Evolutionary conservation across 768 basidiomycete species (phyloP).

Genomic region (Naganishia vishniacii): DNA sequence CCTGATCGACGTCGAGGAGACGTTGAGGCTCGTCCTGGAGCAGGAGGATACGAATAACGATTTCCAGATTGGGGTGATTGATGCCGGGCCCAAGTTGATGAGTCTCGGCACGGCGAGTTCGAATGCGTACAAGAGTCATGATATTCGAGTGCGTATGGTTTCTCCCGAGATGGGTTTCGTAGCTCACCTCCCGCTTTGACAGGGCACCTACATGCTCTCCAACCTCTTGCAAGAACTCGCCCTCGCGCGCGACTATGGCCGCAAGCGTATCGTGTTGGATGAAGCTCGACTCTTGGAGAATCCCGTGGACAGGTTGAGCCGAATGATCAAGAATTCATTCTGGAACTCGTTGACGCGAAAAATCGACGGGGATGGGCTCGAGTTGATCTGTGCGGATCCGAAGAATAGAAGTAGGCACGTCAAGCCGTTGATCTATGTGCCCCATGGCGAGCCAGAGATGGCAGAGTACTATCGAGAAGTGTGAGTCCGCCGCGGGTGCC

Average conservation of each 20-base stretch:
- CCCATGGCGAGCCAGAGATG: slow-evolving; percentile 87
- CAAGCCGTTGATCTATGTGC: slow-evolving; percentile 90
- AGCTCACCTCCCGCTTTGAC: slow-evolving; percentile 29
- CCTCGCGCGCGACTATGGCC: slow-evolving; percentile 85
- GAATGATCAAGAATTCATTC: slow-evolving; percentile 97
- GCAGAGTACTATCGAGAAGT: slow-evolving; percentile 91
- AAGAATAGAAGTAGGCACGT: slow-evolving; percentile 90
- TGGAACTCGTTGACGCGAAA: slow-evolving; percentile 96
- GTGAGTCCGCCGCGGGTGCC: slow-evolving; percentile 35
- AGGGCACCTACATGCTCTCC: slow-evolving; percentile 99
- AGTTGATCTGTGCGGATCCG: slow-evolving; percentile 95
- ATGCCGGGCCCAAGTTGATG: slow-evolving; percentile 94
- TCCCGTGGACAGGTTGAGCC: slow-evolving; percentile 88
- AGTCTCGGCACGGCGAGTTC: slow-evolving; percentile 91
- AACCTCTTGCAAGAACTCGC: slow-evolving; percentile 98
- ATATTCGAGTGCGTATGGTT: slow-evolving; percentile 66
- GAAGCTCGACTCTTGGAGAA: slow-evolving; percentile 97
- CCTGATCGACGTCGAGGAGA: slow-evolving; percentile 96
- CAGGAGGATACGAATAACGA: slow-evolving; percentile 97
- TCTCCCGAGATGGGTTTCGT: neutral
- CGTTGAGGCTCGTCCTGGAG: slow-evolving; percentile 88
- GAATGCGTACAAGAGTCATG: slow-evolving; percentile 96
- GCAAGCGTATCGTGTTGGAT: slow-evolving; percentile 96
- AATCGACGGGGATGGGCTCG: slow-evolving; percentile 93
- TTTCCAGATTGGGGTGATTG: slow-evolving; percentile 84